Evolutionary conservation across 345 rosid genomes (phyloP), one percentile per base, ranked within the genome.

Genomic region (Rhizophora mangle): DNA sequence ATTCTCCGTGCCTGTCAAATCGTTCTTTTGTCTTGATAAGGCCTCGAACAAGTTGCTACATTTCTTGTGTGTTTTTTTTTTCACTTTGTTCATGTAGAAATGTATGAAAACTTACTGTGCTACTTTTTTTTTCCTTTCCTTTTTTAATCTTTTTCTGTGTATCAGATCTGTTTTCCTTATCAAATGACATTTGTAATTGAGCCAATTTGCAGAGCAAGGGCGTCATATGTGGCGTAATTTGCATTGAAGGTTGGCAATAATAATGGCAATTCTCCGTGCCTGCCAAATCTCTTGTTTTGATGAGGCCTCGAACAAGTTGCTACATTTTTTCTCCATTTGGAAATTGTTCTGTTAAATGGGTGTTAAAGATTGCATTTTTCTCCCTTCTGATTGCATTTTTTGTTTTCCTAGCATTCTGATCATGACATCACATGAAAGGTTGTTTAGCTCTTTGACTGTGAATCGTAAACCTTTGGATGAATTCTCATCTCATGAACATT

Each of bases 21-120:
- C 27, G 15, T 6, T 22, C 46, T 63, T 3, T 68, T 19, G n/a
- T 13, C 67, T 83, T 86, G 88, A 84, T 74, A 58, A 82, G 93
- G 93, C 89, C 90, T 85, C 90, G 88, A 88, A 88, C 93, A 85
- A 82, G 82, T 84, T 84, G 90, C 88, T 59, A 88, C 78, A 86
- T 79, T 46, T 29, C 13, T 49, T 15, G 7, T 52, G 24, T 24
- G 0, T 31, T 52, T 3, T 10, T 6, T 6, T 7, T n/a, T 1
- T 3, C 2, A 21, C 58, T 54, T 54, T 7, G 8, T 6, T 21
- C 58, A n/a, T n/a, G 22, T 55, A 43, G 5, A 13, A 43, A 13
- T 13, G 19, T 43, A 43, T 43, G 19, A 2, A 43, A 43, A 43
- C 18, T 13, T 43, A 15, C 3, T 2, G 10, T 21, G 1, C 59